These are phyloP conservation scores for Backusella liffmaniae DNA, from an alignment of 192 early-diverging fungal genomes.

Conservation along the genomic window DNA sequence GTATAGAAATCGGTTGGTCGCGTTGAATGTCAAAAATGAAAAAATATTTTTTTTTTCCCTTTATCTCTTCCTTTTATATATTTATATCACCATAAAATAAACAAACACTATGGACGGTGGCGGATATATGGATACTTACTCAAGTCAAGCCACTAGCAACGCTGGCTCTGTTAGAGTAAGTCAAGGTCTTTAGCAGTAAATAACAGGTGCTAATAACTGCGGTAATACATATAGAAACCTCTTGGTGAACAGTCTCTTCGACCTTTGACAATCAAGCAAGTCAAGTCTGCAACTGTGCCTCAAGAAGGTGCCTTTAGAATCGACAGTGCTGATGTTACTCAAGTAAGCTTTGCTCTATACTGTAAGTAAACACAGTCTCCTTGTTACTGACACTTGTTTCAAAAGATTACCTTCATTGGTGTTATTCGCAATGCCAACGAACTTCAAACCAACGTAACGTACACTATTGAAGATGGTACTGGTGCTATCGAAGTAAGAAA, in stretches of 20 bases:
- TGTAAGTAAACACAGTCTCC: background rate
- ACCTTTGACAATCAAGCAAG: constrained; percentile 83
- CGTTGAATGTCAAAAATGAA: background rate
- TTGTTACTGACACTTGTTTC: background rate
- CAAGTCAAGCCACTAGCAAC: background rate
- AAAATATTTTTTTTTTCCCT: background rate
- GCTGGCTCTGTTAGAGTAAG: background rate
- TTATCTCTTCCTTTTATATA: background rate
- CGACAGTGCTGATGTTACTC: constrained; percentile 67
- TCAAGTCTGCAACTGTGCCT: constrained; percentile 45
- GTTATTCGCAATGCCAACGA: constrained; percentile 56
- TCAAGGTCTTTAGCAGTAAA: background rate
- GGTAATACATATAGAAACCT: constrained; percentile 9
- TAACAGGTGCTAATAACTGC: background rate
- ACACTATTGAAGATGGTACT: constrained; percentile 80
- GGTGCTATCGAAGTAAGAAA: constrained; percentile 70
- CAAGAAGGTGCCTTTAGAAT: constrained; percentile 64
- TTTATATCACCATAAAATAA: background rate
- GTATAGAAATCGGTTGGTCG: background rate
- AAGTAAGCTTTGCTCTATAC: constrained; percentile 37
- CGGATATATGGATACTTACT: background rate
- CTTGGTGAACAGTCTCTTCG: constrained; percentile 63
- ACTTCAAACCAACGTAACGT: constrained; percentile 62
- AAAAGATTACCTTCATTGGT: constrained; percentile 71
- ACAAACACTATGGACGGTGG: background rate